Evolutionary conservation across 371 early-diverging fungal species (phyloP).

Genomic region (Rhizopus delemar): DNA sequence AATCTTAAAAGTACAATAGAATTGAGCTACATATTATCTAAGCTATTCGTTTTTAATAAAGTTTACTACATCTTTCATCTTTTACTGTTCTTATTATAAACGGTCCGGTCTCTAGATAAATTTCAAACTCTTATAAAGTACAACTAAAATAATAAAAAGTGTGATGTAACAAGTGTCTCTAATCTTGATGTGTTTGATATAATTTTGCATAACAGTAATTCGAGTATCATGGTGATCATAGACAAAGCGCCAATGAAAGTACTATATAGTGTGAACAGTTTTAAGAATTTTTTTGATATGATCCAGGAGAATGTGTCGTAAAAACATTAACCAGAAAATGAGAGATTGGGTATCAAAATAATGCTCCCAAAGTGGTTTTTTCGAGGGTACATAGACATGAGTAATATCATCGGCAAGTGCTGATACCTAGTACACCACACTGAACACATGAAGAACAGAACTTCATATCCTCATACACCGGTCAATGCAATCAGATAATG

Average conservation of each 20-base stretch:
- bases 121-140: too few species aligned
- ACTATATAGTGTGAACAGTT: background rate
- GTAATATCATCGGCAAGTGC: constrained; percentile 7
- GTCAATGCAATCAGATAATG: constrained; percentile 5
- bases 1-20: too few species aligned
- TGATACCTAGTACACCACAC: constrained; percentile 11
- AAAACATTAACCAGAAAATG: constrained; percentile 5
- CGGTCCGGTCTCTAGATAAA: too few species aligned
- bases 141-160: too few species aligned
- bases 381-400: constrained; percentile 7
- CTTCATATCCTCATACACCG: constrained; percentile 3
- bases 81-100: too few species aligned
- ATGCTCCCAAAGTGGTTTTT: constrained; percentile 4
- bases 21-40: too few species aligned
- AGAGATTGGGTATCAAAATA: constrained; percentile 1
- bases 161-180: too few species aligned
- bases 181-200: too few species aligned
- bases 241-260: constrained; percentile 1
- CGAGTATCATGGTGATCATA: background rate
- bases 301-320: constrained; percentile 1
- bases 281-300: constrained; percentile 1
- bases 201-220: background rate
- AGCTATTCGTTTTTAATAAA: too few species aligned
- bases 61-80: too few species aligned
- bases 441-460: constrained; percentile 9